These are phyloP conservation scores for Protomyces gravidus DNA, from an alignment of 1,139 yeast species.

Conservation along the genomic window DNA sequence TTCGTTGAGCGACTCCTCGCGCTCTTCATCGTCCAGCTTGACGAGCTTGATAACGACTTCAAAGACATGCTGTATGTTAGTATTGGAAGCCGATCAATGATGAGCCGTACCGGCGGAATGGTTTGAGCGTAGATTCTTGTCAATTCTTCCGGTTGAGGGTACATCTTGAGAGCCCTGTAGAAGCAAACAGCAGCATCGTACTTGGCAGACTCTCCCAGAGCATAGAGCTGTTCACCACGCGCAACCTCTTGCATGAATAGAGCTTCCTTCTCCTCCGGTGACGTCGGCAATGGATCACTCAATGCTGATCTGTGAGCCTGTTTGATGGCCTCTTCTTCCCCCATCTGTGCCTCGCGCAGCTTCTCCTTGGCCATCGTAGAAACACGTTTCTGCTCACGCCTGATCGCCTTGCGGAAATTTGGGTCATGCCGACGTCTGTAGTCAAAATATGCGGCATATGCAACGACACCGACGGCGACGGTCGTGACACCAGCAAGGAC, in stretches of 20 bases:
- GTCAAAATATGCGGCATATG: slow-evolving; percentile 81
- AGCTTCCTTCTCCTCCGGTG: slow-evolving; percentile 63
- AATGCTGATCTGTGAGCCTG: slow-evolving; percentile 58
- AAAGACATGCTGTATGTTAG: slow-evolving; percentile 11
- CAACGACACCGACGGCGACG: slow-evolving; percentile 46
- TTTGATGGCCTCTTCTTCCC: slow-evolving; percentile 52
- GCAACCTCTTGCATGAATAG: slow-evolving; percentile 80
- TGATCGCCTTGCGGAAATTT: slow-evolving; percentile 56
- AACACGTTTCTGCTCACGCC: slow-evolving; percentile 47
- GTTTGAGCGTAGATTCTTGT: slow-evolving; percentile 68
- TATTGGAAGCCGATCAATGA: too few relatives aligned
- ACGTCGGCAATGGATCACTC: slow-evolving; percentile 72
- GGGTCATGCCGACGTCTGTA: slow-evolving; percentile 79
- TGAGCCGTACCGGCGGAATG: slow-evolving; percentile 26
- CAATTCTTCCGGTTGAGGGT: slow-evolving; percentile 91
- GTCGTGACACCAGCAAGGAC: slow-evolving; percentile 10
- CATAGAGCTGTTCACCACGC: slow-evolving; percentile 55
- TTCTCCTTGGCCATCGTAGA: slow-evolving; percentile 48
- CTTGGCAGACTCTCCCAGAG: slow-evolving; percentile 48
- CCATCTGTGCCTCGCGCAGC: slow-evolving; percentile 55
- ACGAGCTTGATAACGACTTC: slow-evolving; percentile 19
- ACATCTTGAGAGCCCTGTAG: slow-evolving; percentile 90
- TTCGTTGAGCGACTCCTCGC: slow-evolving; percentile 14
- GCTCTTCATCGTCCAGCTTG: slow-evolving; percentile 24
- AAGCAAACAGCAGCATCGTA: slow-evolving; percentile 80